Conservation (phyloP, 2,329 filamentous ascomycete genomes). For the Samsoniella hepiali region DNA sequence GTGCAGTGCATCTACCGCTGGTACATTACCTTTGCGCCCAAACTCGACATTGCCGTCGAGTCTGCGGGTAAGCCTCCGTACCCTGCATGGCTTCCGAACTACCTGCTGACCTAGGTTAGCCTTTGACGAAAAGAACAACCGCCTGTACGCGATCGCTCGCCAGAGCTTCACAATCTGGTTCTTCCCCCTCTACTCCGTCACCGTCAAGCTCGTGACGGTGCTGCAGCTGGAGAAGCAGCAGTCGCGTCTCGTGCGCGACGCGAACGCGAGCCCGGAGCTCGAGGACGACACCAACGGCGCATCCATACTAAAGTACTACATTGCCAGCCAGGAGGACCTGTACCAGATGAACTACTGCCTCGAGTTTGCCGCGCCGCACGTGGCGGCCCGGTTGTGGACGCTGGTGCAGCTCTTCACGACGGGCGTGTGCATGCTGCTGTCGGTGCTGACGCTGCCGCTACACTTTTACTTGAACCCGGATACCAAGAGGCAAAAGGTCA, state of each 20-base stretch:
- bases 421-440: slow-evolving; percentile 59
- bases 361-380: slow-evolving; percentile 64
- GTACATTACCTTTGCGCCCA: slow-evolving; percentile 80
- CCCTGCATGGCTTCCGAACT: not conserved
- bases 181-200: slow-evolving; percentile 69
- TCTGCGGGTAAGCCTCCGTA: slow-evolving; percentile 41
- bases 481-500: slow-evolving; percentile 16
- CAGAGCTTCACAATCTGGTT: slow-evolving; percentile 78
- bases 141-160: slow-evolving; percentile 70
- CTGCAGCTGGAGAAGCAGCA: slow-evolving; percentile 55
- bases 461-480: slow-evolving; percentile 32
- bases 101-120: slow-evolving; percentile 41
- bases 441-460: slow-evolving; percentile 41
- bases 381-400: slow-evolving; percentile 53
- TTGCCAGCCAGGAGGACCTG: slow-evolving; percentile 73
- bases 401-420: slow-evolving; percentile 64
- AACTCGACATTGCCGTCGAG: slow-evolving; percentile 65
- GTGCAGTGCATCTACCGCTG: slow-evolving; percentile 71
- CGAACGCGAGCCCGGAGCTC: slow-evolving; percentile 20
- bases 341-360: slow-evolving; percentile 76
- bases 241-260: slow-evolving; percentile 26
- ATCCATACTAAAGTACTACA: slow-evolving; percentile 54
- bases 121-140: slow-evolving; percentile 61
- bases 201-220: slow-evolving; percentile 65
- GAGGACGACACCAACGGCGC: slow-evolving; percentile 21